A percentile compares a stretch with the other conserved stretches of the same genome.
Conservation (phyloP, 2,329 filamentous ascomycete genomes). For the Dothistroma septosporum region DNA sequence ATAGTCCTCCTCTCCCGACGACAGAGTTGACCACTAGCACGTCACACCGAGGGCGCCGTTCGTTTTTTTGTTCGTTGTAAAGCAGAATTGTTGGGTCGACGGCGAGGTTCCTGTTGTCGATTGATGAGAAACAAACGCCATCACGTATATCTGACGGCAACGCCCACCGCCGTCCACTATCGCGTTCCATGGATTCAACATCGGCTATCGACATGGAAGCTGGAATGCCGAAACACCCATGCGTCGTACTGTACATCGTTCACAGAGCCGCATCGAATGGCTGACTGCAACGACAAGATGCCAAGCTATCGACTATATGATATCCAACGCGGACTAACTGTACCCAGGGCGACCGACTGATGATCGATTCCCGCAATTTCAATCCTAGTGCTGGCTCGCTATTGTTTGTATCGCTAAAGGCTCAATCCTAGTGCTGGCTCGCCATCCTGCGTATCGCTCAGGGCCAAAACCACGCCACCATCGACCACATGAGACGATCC, state of each 20-base stretch:
- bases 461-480: no score
- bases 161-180: not conserved
- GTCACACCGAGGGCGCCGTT: not conserved
- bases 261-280: not conserved
- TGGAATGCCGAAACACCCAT: not conserved
- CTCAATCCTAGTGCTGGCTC: no score
- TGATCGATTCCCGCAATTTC: no score
- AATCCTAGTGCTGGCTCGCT: no score
- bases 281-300: not conserved
- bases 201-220: not conserved
- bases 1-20: not conserved
- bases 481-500: no score
- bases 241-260: no score
- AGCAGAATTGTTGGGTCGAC: not conserved
- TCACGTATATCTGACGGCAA: not conserved
- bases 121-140: not conserved
- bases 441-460: no score
- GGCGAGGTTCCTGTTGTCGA: not conserved
- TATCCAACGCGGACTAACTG: no score
- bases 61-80: not conserved
- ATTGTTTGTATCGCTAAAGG: no score
- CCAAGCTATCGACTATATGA: not conserved
- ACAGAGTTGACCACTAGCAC: not conserved
- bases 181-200: not conserved
- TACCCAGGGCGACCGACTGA: no score